These are phyloP conservation scores for Syzygium aromaticum DNA, from an alignment of 345 rosid species.

Conservation along the genomic window DNA sequence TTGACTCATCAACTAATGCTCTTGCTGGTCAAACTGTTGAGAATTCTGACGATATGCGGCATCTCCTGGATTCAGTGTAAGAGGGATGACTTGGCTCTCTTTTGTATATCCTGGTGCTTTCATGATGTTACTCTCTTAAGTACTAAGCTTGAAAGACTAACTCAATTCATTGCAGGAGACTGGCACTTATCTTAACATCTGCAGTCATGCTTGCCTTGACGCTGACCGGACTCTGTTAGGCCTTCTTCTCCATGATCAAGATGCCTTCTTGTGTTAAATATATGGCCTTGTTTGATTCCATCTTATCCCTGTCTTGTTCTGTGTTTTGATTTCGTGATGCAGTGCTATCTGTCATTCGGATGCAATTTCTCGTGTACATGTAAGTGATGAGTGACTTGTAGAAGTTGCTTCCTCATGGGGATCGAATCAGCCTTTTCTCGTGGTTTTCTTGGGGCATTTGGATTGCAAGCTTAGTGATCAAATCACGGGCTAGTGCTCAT, in stretches of 20 bases:
- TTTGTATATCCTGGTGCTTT: neutral
- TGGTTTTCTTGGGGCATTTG: neutral
- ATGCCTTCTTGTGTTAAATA: neutral
- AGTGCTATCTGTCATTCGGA: conserved; percentile 73
- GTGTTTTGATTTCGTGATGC: conserved; percentile 8
- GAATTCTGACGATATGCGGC: conserved; percentile 47
- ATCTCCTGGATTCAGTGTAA: conserved; percentile 74
- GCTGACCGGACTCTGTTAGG: conserved; percentile 80
- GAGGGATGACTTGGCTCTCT: neutral
- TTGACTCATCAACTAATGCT: conserved; percentile 42
- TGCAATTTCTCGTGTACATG: conserved; percentile 77
- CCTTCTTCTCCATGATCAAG: neutral
- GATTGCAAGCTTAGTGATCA: neutral
- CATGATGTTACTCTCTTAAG: neutral
- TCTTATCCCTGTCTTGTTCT: neutral
- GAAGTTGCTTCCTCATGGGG: neutral
- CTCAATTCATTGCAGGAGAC: conserved; percentile 40
- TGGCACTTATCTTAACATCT: conserved; percentile 53
- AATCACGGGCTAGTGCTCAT: neutral
- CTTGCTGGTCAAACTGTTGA: conserved; percentile 43
- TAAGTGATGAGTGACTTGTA: conserved; percentile 24
- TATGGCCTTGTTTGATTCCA: neutral
- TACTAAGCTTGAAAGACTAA: neutral
- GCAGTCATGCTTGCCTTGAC: conserved; percentile 72
- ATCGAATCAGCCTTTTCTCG: neutral